Evolutionary conservation across 2,329 filamentous ascomycete species (phyloP), one percentile per base, ranked within the genome.

Genomic region (Pochonia chlamydosporia): DNA sequence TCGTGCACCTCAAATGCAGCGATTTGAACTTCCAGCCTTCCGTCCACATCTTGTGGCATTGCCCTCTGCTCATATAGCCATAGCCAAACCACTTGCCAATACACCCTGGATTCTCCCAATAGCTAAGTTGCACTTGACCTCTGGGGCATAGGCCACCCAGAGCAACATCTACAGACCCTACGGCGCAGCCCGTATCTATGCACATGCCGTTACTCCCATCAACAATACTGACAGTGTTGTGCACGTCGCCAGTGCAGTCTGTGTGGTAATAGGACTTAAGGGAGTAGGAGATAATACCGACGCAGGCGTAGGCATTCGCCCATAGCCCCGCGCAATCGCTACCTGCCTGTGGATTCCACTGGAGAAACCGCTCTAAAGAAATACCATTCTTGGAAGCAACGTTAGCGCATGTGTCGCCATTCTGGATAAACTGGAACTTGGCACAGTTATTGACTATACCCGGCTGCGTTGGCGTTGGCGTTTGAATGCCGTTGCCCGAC

Each of bases 121-220:
- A 46, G 23, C 44, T 40, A 8, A 46, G 28, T 26, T 46, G 44
- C 16, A 46, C 35, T 26, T 46, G 44, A 5, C 44, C 44, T 5
- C n/a, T 11, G 7, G 44, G 44, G 26, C 44, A 46, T 24, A 5
- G 6, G 5, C 44, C 44, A 5, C 5, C 25, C 3, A 16, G 35
- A n/a, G 21, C 44, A 13, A 24, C 30, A 4, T 40, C 9, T 8
- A 42, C 11, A 4, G 40, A 42, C 14, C 16, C 40, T 5, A 18
- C 42, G 3, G 42, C 35, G 24, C 49, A 50, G 23, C 48, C 37
- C 9, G 43, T 40, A 31, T 50, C 18, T 10, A 50, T 21, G 41
- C 49, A 50, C 7, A 35, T 5, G 11, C 44, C 44, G 13, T 49
- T 20, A 2, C 25, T 45, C 16, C 35, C 14, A 16, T 6, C 6